A percentile compares a stretch with the other conserved stretches of the same genome.
These are phyloP conservation scores for Naganishia friedmannii DNA, from an alignment of 768 basidiomycete genomes.

Conservation along the genomic window DNA sequence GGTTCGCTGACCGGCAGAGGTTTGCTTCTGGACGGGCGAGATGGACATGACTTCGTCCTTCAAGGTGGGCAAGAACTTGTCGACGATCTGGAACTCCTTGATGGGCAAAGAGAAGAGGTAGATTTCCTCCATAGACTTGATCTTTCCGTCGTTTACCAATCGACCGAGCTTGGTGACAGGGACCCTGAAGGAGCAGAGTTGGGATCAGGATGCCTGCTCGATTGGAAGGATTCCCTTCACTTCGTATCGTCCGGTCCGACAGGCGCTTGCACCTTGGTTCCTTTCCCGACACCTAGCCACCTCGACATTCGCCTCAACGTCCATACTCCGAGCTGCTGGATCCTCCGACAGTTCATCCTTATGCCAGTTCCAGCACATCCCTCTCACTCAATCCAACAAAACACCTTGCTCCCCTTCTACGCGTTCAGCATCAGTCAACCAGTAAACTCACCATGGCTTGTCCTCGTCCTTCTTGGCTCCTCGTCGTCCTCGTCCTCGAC, in stretches of 20 bases:
- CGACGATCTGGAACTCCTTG: conserved; percentile 99
- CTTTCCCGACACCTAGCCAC: no score
- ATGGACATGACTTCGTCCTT: conserved; percentile 98
- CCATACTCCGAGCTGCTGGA: no score
- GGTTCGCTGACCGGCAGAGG: conserved; percentile 97
- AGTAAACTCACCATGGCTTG: conserved; percentile 83
- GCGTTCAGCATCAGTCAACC: background rate
- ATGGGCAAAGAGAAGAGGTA: conserved; percentile 99
- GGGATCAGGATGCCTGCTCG: conserved; percentile 52
- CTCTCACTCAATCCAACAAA: background rate
- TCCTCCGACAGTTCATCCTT: no score
- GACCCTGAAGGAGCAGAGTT: conserved; percentile 54
- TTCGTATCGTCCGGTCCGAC: no score
- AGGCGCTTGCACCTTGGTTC: no score
- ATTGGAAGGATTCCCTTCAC: background rate
- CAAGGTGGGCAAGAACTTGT: conserved; percentile 97
- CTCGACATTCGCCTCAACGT: no score
- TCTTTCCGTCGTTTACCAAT: conserved; percentile 98
- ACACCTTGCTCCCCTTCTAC: background rate
- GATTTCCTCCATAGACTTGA: conserved; percentile 99
- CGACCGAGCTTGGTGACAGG: conserved; percentile 99
- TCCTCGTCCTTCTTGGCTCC: conserved; percentile 99
- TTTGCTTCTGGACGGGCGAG: conserved; percentile 99
- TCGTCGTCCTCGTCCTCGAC: conserved; percentile 78
- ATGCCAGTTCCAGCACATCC: background rate